These are phyloP conservation scores for Entomortierella beljakovae DNA, from an alignment of 192 early-diverging fungal genomes.

Conservation along the genomic window DNA sequence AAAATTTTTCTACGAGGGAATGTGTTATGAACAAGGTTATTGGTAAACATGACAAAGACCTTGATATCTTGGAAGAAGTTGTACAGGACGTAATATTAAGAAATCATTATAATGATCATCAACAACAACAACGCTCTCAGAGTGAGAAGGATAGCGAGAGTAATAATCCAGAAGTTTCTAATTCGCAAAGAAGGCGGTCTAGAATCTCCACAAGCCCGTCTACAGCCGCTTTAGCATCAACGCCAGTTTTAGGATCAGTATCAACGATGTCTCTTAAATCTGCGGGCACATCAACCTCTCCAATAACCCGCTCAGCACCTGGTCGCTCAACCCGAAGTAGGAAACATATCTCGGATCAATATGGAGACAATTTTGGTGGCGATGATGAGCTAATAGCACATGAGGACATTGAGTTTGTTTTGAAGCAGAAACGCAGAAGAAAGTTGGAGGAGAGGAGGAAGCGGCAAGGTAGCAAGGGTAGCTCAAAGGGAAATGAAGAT, in stretches of 20 bases:
- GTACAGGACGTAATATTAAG: slow-evolving; percentile 41
- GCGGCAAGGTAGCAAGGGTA: slow-evolving; percentile 23
- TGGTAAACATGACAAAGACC: slow-evolving; percentile 41
- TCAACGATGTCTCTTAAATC: neutral
- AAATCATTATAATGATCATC: slow-evolving; percentile 24
- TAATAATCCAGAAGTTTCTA: neutral
- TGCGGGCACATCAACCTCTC: neutral
- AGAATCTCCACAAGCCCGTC: neutral
- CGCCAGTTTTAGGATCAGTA: neutral
- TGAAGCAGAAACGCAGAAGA: slow-evolving; percentile 28
- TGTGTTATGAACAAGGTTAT: slow-evolving; percentile 45
- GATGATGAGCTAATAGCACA: slow-evolving; percentile 17
- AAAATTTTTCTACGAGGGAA: slow-evolving; percentile 47
- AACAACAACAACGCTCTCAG: slow-evolving; percentile 13
- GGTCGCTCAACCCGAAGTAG: slow-evolving; percentile 32
- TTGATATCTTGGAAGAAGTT: slow-evolving; percentile 31
- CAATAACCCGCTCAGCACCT: neutral
- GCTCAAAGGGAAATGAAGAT: slow-evolving; percentile 21
- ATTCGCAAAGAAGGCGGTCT: slow-evolving; percentile 6
- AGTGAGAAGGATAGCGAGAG: slow-evolving; percentile 8
- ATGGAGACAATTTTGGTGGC: neutral
- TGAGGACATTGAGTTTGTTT: slow-evolving; percentile 27
- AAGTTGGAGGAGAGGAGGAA: slow-evolving; percentile 24
- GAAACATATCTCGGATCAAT: slow-evolving; percentile 10
- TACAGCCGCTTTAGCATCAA: neutral